Base-by-base conservation (phyloP, 192 early-diverging fungal species). In the Coemansia sp. region DNA sequence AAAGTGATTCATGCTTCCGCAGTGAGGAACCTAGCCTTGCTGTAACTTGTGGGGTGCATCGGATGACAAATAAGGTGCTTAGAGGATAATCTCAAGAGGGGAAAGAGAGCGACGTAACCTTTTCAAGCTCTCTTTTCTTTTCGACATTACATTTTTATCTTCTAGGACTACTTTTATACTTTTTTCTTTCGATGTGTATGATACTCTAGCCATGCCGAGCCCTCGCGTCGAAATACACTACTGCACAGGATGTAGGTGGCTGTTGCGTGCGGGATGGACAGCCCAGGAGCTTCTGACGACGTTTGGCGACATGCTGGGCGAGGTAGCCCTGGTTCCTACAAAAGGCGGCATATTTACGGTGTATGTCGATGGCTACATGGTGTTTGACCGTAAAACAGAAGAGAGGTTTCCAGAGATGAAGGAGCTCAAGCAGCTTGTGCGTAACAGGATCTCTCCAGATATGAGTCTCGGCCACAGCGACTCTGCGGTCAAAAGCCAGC, bases 371-470 rank as follows among this genome's bases (percentile, higher is more conserved):
- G 69, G 71, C 0, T 65, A 77, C 14, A 59, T 70, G 4, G 51
- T 91, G 25, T 91, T 86, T 77, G 87, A 91, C 71, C 83, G 90
- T 66, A 90, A 88, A 65, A 65, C 85, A 14, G 82, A 87, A 60
- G 86, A 83, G 13, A 64, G 87, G 44, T 91, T 91, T 75, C 90
- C 90, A 12, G 90, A 91, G 72, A 86, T 90, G 78, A 91, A 91
- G 71, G 88, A 90, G 61, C 75, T 89, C 68, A 91, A 91, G 76
- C 89, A 90, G 76, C 71, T 87, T 19, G 84, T 90, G 1, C 79
- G 90, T 57, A 83, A 89, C 59, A 72, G 84, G 19, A 78, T 91
- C 55, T 84, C 87, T 22, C 90, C 90, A 0, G 84, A 79, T 17
- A 89, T 88, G 84, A 69, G 75, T 5, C 84, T 91, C 42, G 90